Evolutionary conservation across 805 yeast genomes (phyloP).

Genomic region (Metschnikowia bowlesiae): DNA sequence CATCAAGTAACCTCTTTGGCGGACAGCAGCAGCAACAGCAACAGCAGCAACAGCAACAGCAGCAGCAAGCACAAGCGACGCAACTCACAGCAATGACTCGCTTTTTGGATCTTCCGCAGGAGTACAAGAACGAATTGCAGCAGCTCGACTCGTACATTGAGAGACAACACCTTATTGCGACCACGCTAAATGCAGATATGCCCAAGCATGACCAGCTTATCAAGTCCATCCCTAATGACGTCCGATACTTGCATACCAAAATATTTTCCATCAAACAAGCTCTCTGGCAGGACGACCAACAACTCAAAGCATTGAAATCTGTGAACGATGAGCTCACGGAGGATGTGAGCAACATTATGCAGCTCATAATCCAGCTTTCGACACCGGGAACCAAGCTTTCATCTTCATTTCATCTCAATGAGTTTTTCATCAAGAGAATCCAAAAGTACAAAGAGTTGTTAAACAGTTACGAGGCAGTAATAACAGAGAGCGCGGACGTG

Average conservation of each 20-base stretch:
- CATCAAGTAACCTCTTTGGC: constrained; percentile 13
- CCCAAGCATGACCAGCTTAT: constrained; percentile 61
- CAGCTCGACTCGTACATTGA: constrained; percentile 69
- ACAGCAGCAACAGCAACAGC: constrained; percentile 23
- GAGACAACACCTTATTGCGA: constrained; percentile 68
- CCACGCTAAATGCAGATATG: constrained; percentile 57
- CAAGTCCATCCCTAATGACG: constrained; percentile 69
- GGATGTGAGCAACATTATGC: constrained; percentile 52
- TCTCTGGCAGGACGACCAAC: constrained; percentile 42
- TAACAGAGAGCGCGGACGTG: constrained; percentile 56
- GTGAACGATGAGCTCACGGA: constrained; percentile 40
- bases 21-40: constrained; percentile 7
- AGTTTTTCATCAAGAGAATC: constrained; percentile 50
- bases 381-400: constrained; percentile 56
- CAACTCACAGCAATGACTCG: constrained; percentile 69
- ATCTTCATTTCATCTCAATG: constrained; percentile 50
- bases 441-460: constrained; percentile 46
- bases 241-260: constrained; percentile 56
- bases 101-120: constrained; percentile 70
- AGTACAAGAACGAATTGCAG: constrained; percentile 62
- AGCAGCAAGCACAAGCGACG: constrained; percentile 41
- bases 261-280: constrained; percentile 66
- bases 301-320: constrained; percentile 29
- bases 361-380: constrained; percentile 46
- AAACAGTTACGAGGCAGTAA: constrained; percentile 56